Percentiles rank a stretch among this genome's conserved stretches.
phyloP scores from a whole-genome alignment of 2,329 filamentous ascomycete genomes.

The Albophoma yamanashiensis region DNA sequence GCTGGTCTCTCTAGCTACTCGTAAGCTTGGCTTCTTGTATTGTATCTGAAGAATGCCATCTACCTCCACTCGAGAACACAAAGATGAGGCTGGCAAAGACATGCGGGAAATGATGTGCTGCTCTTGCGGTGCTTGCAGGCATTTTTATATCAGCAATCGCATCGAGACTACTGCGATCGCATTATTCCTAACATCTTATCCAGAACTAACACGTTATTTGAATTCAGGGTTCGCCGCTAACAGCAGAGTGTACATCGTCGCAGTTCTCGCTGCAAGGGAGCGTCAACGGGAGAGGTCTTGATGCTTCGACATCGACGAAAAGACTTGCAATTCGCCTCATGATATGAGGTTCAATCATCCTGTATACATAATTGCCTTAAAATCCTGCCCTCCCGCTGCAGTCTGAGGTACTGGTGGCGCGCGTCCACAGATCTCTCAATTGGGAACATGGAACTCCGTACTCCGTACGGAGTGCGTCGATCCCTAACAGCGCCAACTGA shows the following conservation, averaged over 20 bases:
- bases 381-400: not conserved
- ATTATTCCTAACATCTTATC: not conserved
- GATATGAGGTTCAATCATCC: not conserved
- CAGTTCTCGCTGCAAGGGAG: not conserved
- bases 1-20: no score
- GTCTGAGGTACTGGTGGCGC: not conserved
- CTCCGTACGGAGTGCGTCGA: not conserved
- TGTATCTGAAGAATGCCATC: not conserved
- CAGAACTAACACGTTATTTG: no score
- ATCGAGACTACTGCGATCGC: no score
- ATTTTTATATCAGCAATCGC: not conserved
- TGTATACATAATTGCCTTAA: not conserved
- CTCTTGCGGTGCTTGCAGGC: not conserved
- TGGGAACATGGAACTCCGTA: not conserved
- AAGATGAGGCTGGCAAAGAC: not conserved
- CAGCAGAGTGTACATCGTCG: no score
- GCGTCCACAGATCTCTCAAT: not conserved
- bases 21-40: no score
- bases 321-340: not conserved
- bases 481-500: not conserved
- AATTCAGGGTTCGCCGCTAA: no score
- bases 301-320: not conserved
- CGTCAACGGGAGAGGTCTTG: no score
- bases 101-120: not conserved
- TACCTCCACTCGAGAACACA: not conserved